Percentiles rank a stretch among this genome's conserved stretches.
Conservation (phyloP, 768 basidiomycete genomes). For the Amanita pseudoporphyria region DNA sequence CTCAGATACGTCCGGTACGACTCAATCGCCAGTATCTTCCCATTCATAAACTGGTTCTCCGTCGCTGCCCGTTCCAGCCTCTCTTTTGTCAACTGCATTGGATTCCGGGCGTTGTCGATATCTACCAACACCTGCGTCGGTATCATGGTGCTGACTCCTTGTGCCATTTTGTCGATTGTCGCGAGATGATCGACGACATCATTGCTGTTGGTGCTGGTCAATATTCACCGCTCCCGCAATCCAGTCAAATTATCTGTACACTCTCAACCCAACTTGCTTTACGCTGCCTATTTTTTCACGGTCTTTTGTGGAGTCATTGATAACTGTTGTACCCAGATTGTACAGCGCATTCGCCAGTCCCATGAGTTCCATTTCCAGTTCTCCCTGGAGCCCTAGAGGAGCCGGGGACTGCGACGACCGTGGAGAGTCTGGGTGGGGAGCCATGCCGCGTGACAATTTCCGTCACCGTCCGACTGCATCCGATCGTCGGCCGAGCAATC, state of each 20-base stretch:
- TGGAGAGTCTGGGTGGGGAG: conserved; percentile 48
- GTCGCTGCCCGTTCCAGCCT: conserved; percentile 75
- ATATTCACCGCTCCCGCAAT: neutral
- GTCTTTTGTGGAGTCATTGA: conserved; percentile 77
- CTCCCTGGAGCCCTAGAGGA: conserved; percentile 59
- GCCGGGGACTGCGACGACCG: conserved; percentile 67
- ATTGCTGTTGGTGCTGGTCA: conserved; percentile 37
- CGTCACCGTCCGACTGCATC: neutral
- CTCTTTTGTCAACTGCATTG: conserved; percentile 74
- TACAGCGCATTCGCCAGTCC: conserved; percentile 72
- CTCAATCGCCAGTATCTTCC: conserved; percentile 75
- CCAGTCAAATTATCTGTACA: conserved; percentile 35
- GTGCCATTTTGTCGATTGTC: conserved; percentile 60
- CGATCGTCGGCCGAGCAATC: conserved; percentile 11
- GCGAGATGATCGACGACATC: conserved; percentile 63
- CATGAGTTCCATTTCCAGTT: conserved; percentile 65
- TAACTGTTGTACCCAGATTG: conserved; percentile 74
- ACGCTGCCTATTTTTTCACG: conserved; percentile 58
- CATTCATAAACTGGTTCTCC: conserved; percentile 90
- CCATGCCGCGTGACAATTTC: neutral
- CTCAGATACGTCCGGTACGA: conserved; percentile 61
- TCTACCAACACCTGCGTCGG: conserved; percentile 70
- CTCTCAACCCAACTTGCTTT: conserved; percentile 71
- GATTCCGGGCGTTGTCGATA: conserved; percentile 73
- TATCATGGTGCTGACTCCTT: conserved; percentile 51